phyloP scores from a whole-genome alignment of 2,329 filamentous ascomycete genomes.

The Hypoxylon sp. region DNA sequence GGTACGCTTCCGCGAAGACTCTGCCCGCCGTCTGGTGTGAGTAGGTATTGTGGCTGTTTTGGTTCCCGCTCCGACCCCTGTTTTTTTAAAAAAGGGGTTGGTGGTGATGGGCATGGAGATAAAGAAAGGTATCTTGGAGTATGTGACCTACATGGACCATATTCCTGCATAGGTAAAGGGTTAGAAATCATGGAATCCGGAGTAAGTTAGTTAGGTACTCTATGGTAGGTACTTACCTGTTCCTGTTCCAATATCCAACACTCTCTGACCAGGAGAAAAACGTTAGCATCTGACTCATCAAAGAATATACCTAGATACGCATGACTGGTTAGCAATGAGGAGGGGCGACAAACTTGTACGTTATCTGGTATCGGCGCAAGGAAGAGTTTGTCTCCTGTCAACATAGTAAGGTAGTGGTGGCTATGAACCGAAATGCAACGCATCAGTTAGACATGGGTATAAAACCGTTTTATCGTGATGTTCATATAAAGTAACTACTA shows the following conservation, averaged over 20 bases:
- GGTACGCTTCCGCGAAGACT: conserved; percentile 62
- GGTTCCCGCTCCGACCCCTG: too few species aligned
- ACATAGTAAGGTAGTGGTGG: conserved; percentile 51
- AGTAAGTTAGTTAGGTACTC: not conserved
- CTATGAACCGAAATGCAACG: conserved; percentile 32
- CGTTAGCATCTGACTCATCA: conserved; percentile 11
- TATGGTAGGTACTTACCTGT: conserved; percentile 50
- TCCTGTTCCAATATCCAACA: conserved; percentile 57
- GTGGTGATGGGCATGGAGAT: too few species aligned
- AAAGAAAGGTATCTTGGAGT: not conserved
- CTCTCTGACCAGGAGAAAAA: conserved; percentile 41
- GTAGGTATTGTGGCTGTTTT: not conserved
- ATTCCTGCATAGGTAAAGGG: conserved; percentile 48
- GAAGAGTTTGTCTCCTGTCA: conserved; percentile 53
- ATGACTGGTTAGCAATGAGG: not conserved
- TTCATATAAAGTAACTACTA: not conserved
- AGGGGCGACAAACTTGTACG: conserved; percentile 46
- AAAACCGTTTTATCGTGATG: not conserved
- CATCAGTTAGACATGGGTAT: conserved; percentile 15
- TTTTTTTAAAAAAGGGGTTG: too few species aligned
- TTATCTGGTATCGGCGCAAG: conserved; percentile 54
- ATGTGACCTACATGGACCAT: conserved; percentile 55
- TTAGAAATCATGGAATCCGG: conserved; percentile 3
- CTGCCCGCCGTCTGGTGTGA: conserved; percentile 54
- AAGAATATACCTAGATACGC: not conserved